phyloP scores from a whole-genome alignment of 2,329 filamentous ascomycete species.

The Aspergillus pseudoviridinutans region DNA sequence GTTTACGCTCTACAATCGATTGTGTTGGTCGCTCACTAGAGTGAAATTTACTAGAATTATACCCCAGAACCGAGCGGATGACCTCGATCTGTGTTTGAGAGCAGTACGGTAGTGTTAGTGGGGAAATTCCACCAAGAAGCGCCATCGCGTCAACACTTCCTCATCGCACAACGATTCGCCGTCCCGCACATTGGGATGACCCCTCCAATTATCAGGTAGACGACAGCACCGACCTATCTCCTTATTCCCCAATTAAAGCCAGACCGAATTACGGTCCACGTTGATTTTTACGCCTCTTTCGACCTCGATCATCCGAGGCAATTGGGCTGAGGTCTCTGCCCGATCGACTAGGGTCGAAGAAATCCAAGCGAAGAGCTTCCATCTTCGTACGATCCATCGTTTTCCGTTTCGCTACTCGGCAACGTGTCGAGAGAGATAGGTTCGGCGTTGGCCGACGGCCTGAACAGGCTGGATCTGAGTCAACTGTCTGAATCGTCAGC shows the following conservation, averaged over 20 bases:
- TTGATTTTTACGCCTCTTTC: not conserved
- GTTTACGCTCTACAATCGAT: not conserved
- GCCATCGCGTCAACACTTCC: constrained; percentile 18
- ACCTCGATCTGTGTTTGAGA: constrained; percentile 3
- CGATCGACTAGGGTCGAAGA: constrained; percentile 10
- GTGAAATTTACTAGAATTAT: not conserved
- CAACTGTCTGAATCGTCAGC: constrained; percentile 43
- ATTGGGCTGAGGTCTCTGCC: not conserved
- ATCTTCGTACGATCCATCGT: not conserved
- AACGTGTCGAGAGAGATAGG: constrained; percentile 45
- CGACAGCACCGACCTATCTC: constrained; percentile 1
- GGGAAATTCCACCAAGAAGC: constrained; percentile 9
- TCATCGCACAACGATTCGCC: constrained; percentile 32
- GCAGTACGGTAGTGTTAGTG: constrained; percentile 14
- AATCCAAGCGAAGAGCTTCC: constrained; percentile 5
- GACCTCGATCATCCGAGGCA: not conserved
- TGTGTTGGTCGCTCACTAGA: not conserved
- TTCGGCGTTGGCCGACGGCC: constrained; percentile 45
- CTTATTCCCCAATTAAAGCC: not conserved
- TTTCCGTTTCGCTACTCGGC: constrained; percentile 25
- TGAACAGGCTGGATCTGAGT: constrained; percentile 45
- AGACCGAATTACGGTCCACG: not conserved
- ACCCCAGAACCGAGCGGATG: not conserved
- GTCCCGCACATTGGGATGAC: constrained; percentile 32
- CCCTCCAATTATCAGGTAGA: constrained; percentile 22